Percentiles rank a stretch among this genome's conserved stretches.
Evolutionary conservation across 352 stramenopile genomes (phyloP).

Genomic region (Phytophthora vignae): DNA sequence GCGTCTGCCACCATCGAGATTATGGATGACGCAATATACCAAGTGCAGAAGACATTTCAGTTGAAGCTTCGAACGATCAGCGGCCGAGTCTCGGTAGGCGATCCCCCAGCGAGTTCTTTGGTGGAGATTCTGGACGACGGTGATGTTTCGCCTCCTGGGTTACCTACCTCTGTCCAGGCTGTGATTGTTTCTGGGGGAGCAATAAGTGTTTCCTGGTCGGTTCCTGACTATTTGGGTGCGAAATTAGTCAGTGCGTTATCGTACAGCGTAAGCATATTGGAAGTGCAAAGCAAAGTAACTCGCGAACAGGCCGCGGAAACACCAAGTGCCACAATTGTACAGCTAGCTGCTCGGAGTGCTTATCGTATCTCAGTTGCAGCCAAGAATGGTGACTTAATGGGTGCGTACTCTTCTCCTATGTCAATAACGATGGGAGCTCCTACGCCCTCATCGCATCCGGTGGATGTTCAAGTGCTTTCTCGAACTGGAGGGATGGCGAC

Average conservation of each 20-base stretch:
- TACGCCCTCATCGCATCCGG: slow-evolving; percentile 39
- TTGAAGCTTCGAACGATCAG: slow-evolving; percentile 33
- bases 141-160: slow-evolving; percentile 50
- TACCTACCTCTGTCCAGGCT: slow-evolving; percentile 24
- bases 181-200: slow-evolving; percentile 38
- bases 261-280: slow-evolving; percentile 39
- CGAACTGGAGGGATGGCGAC: slow-evolving; percentile 51
- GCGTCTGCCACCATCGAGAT: slow-evolving; percentile 38
- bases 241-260: slow-evolving; percentile 37
- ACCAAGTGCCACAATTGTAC: slow-evolving; percentile 25
- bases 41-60: slow-evolving; percentile 49
- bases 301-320: slow-evolving; percentile 27
- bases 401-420: slow-evolving; percentile 23
- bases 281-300: slow-evolving; percentile 9
- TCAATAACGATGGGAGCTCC: slow-evolving; percentile 33
- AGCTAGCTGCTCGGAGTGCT: slow-evolving; percentile 35
- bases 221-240: slow-evolving; percentile 42
- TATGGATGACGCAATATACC: slow-evolving; percentile 52
- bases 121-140: slow-evolving; percentile 64
- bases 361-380: slow-evolving; percentile 48
- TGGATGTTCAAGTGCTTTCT: slow-evolving; percentile 30
- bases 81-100: slow-evolving; percentile 29
- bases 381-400: slow-evolving; percentile 29
- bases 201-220: slow-evolving; percentile 40
- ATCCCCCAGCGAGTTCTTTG: slow-evolving; percentile 1